Conservation (phyloP, 225 moss, liverwort and hornwort genomes). For the Thuidium tamariscinum region DNA sequence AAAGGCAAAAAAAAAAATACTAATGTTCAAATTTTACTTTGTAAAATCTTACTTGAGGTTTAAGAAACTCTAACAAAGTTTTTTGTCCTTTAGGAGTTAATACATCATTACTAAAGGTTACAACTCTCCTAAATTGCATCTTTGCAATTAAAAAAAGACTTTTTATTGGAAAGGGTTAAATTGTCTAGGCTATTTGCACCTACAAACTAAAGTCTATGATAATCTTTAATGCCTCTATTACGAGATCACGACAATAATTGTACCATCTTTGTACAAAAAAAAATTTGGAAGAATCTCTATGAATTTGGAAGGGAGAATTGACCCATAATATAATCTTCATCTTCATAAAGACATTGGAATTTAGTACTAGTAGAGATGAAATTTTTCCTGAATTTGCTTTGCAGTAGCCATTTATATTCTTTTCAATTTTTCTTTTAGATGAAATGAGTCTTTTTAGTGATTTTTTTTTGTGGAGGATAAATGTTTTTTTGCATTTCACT, state of each 20-base stretch:
- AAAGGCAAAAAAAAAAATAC: too few species aligned
- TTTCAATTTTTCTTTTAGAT: background rate
- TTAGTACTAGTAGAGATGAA: accelerated
- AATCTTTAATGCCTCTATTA: background rate
- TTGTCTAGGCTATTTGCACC: background rate
- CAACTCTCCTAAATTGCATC: background rate
- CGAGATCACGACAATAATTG: background rate
- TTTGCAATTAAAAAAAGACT: too few species aligned
- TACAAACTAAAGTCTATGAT: background rate
- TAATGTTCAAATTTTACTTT: background rate
- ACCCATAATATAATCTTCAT: accelerated
- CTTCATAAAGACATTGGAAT: too few species aligned
- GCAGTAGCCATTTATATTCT: background rate
- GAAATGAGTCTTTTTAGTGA: background rate
- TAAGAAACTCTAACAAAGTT: background rate
- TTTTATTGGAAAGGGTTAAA: too few species aligned
- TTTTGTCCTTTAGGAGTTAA: background rate
- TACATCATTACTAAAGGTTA: background rate
- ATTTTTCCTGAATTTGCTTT: background rate
- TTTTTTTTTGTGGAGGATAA: too few species aligned
- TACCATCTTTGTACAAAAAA: accelerated
- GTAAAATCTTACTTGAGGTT: accelerated
- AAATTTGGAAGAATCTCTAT: background rate
- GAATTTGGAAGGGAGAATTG: accelerated
- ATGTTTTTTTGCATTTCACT: background rate